Evolutionary conservation across 202 grass and related monocot genomes (phyloP).

Genomic region (Saccharum hybrid): DNA sequence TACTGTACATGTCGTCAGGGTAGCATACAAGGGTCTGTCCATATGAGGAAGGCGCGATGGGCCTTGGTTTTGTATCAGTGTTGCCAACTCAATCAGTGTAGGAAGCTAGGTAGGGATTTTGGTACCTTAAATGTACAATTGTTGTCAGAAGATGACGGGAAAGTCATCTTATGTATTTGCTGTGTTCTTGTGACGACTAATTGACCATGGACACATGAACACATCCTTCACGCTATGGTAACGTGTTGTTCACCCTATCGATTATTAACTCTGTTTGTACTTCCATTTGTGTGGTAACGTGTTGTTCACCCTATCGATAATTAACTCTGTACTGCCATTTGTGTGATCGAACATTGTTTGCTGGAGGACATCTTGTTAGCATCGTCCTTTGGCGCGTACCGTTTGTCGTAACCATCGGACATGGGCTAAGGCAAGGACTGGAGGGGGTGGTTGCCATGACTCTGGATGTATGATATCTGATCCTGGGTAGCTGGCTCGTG

Average conservation of each 20-base stretch:
- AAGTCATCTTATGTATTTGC: conserved; percentile 28
- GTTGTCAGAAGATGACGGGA: conserved; percentile 1
- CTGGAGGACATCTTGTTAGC: neutral
- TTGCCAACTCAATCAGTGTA: conserved; percentile 40
- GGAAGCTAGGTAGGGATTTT: conserved; percentile 54
- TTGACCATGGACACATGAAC: conserved; percentile 18
- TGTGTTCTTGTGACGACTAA: conserved; percentile 9
- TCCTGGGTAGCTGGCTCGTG: conserved; percentile 1
- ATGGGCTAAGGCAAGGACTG: neutral
- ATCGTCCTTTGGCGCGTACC: neutral
- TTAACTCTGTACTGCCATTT: conserved; percentile 16
- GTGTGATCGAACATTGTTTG: conserved; percentile 9
- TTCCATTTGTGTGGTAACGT: conserved; percentile 13
- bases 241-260: conserved; percentile 11
- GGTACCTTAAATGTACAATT: conserved; percentile 24
- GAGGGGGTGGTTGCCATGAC: conserved; percentile 9
- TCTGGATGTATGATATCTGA: neutral
- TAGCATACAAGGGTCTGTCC: conserved; percentile 52
- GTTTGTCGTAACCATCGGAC: conserved; percentile 4
- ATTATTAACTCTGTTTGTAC: no score
- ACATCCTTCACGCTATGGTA: conserved; percentile 1
- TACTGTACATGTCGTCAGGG: conserved; percentile 56
- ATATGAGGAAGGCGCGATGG: conserved; percentile 32
- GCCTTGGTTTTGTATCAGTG: conserved; percentile 56
- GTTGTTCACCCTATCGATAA: neutral